phyloP scores from a whole-genome alignment of 1,139 yeast species.

The Diutina rugosa region DNA sequence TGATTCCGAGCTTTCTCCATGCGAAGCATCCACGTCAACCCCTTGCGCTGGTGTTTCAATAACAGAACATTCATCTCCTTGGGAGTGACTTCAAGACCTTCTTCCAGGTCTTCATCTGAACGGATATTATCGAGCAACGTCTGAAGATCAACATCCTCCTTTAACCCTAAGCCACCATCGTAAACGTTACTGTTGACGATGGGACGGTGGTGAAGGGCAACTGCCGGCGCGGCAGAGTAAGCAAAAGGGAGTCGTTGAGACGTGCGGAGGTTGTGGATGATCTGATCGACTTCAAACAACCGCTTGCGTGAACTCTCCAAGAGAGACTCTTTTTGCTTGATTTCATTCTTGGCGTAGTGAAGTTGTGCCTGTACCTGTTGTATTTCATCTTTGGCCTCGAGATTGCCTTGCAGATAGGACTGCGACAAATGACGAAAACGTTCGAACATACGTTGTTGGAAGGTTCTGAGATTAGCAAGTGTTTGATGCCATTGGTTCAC shows the following conservation, averaged over 20 bases:
- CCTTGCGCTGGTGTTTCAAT: slow-evolving; percentile 76
- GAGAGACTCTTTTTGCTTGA: background rate
- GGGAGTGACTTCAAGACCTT: slow-evolving; percentile 51
- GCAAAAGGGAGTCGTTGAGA: background rate
- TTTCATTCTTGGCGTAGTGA: background rate
- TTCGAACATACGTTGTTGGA: too few relatives aligned
- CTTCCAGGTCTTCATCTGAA: slow-evolving; percentile 35
- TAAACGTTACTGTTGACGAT: background rate
- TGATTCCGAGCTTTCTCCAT: slow-evolving; percentile 45
- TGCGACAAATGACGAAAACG: background rate
- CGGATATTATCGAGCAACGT: slow-evolving; percentile 52
- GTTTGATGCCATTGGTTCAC: background rate
- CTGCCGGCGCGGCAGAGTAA: background rate
- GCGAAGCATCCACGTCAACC: slow-evolving; percentile 68
- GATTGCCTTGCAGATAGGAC: background rate
- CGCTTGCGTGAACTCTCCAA: background rate
- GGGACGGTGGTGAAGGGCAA: background rate
- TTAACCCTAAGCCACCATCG: slow-evolving; percentile 4
- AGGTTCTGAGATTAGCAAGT: background rate
- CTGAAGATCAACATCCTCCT: slow-evolving; percentile 27
- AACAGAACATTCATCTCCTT: slow-evolving; percentile 49
- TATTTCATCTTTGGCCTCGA: background rate
- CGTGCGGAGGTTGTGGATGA: background rate
- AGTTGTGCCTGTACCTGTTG: background rate
- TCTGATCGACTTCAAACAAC: background rate